Evolutionary conservation across 345 rosid genomes (phyloP).

Genomic region (Hypericum perforatum): DNA sequence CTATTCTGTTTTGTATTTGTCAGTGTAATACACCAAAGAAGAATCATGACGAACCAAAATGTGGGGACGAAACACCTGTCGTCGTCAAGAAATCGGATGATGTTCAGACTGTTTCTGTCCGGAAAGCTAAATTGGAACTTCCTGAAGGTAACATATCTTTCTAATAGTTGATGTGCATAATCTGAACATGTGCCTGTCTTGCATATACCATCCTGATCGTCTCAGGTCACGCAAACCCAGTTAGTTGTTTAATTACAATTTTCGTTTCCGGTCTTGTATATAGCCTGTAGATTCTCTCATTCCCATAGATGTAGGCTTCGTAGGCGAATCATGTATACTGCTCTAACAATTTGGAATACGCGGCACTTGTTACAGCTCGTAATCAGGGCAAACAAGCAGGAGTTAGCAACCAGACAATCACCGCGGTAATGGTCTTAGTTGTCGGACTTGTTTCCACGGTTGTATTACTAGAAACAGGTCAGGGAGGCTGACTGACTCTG

Average conservation of each 20-base stretch:
- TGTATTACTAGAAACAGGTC: constrained; percentile 52
- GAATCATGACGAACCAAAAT: constrained; percentile 9
- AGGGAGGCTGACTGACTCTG: constrained; percentile 39
- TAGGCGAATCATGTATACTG: too few relatives aligned
- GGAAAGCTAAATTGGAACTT: constrained; percentile 10
- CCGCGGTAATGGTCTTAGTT: constrained; percentile 45
- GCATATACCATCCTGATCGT: too few relatives aligned
- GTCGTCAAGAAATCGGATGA: constrained; percentile 40
- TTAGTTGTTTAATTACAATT: too few relatives aligned
- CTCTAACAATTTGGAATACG: too few relatives aligned
- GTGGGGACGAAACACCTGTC: constrained; percentile 26
- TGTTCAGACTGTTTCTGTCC: constrained; percentile 20
- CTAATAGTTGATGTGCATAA: too few relatives aligned
- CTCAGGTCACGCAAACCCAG: too few relatives aligned
- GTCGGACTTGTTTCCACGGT: constrained; percentile 53
- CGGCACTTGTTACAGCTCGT: too few relatives aligned
- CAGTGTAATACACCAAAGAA: constrained; percentile 17
- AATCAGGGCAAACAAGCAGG: constrained; percentile 13
- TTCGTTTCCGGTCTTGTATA: too few relatives aligned
- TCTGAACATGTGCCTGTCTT: too few relatives aligned
- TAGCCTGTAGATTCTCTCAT: too few relatives aligned
- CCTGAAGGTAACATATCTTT: constrained; percentile 13
- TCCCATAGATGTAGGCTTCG: too few relatives aligned
- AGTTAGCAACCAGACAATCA: constrained; percentile 20
- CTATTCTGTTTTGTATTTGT: not conserved